Conservation (phyloP, 2,329 filamentous ascomycete species). For the Colletotrichum graminicola region DNA sequence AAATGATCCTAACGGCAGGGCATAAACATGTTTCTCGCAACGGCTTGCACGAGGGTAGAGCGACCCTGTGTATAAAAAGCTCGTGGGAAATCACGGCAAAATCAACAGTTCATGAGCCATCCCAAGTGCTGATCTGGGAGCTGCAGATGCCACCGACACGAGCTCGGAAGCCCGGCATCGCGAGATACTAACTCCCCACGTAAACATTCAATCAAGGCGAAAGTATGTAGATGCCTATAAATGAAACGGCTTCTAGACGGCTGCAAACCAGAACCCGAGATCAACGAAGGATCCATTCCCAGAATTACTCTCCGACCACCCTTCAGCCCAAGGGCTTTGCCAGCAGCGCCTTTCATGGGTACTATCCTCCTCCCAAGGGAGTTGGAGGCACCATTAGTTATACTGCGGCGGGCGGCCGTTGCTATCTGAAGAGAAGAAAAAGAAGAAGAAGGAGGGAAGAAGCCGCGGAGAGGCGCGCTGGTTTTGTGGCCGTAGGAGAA, state of each 20-base stretch:
- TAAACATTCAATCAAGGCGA: slow-evolving; percentile 1
- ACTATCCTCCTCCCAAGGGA: not conserved
- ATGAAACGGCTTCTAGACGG: slow-evolving; percentile 44
- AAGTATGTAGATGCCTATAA: slow-evolving; percentile 43
- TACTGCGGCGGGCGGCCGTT: slow-evolving; percentile 42
- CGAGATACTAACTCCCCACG: not conserved
- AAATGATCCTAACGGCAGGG: not conserved
- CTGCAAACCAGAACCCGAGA: slow-evolving; percentile 41
- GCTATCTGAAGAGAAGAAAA: slow-evolving; percentile 41
- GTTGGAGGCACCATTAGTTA: slow-evolving; percentile 36
- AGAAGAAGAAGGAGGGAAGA: slow-evolving; percentile 25
- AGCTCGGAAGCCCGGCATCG: not conserved
- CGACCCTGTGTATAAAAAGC: too few relatives aligned
- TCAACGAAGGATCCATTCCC: slow-evolving; percentile 45
- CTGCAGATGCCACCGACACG: not conserved
- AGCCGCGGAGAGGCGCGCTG: not conserved
- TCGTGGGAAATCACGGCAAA: not conserved
- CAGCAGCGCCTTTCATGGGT: slow-evolving; percentile 42
- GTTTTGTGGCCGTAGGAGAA: slow-evolving; percentile 29
- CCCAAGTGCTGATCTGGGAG: not conserved
- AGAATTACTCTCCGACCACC: slow-evolving; percentile 43
- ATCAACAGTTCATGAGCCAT: not conserved
- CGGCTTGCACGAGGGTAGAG: not conserved
- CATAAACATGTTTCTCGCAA: not conserved
- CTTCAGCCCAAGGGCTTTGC: slow-evolving; percentile 41